Evolutionary conservation across 805 yeast genomes (phyloP).

Genomic region (Metschnikowia noctiluminum): DNA sequence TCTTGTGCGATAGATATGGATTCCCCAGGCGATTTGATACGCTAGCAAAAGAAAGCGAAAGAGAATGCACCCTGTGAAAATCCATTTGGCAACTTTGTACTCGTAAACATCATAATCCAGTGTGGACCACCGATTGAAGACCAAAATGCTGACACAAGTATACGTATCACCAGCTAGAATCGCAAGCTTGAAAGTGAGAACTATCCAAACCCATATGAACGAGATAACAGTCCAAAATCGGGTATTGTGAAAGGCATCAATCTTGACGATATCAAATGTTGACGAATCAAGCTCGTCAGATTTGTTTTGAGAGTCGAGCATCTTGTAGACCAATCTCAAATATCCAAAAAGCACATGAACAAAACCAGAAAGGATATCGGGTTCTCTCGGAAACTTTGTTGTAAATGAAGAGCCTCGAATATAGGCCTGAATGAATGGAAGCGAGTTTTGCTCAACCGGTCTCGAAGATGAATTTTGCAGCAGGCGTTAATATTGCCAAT

Average conservation of each 20-base stretch:
- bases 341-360: too few species aligned
- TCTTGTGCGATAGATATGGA: constrained; percentile 52
- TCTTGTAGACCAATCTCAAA: neutral
- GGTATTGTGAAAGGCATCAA: constrained; percentile 45
- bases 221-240: constrained; percentile 41
- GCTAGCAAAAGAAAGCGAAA: constrained; percentile 58
- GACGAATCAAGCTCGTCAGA: constrained; percentile 26
- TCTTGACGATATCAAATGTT: constrained; percentile 49
- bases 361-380: too few species aligned
- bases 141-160: constrained; percentile 72
- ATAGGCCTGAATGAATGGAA: too few species aligned
- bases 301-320: constrained; percentile 15
- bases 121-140: constrained; percentile 66
- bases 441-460: too few species aligned
- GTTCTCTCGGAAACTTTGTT: too few species aligned
- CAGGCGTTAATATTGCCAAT: too few species aligned
- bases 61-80: constrained; percentile 78
- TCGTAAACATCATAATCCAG: constrained; percentile 44
- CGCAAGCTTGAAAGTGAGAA: constrained; percentile 52
- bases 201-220: constrained; percentile 39
- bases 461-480: too few species aligned
- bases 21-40: constrained; percentile 58
- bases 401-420: too few species aligned
- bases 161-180: constrained; percentile 67
- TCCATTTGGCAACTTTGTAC: constrained; percentile 58